Evolutionary conservation across 2,329 filamentous ascomycete genomes (phyloP), one percentile per base, ranked within the genome.

Genomic region (Penicillium sp.): DNA sequence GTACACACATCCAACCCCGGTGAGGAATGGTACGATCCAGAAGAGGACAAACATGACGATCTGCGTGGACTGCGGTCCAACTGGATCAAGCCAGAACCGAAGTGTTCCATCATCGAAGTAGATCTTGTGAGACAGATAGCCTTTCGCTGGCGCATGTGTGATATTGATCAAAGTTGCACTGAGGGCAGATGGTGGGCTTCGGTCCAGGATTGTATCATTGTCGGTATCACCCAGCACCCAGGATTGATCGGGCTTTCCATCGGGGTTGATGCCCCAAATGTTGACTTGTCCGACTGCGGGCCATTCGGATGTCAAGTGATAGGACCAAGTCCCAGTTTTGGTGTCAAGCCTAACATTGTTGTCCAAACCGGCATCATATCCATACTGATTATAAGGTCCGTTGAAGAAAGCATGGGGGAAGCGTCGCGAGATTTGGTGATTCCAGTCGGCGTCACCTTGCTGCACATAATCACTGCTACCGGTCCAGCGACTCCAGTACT

Each of bases 211-310:
- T 9, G 75, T 75, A 63, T 87, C 84, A 29, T 74, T 73, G 61
- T 87, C 82, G 18, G 84, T 77, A 65, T 87, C 85, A 27, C 85
- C 85, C 53, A 79, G 80, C 4, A 85, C 79, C 56, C 75, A 78
- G 2, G 78, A 79, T 56, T 83, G 76, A 68, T 88, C 85, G 0
- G 85, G 84, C 60, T 81, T 72, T 30, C 84, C 83, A 67, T 86
- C 79, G 0, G 80, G 79, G 61, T 87, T 84, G 66, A 87, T 81
- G 44, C 85, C 85, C 85, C 85, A 87, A 9, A 85, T 77, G 59
- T 86, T 88, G 56, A 87, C 71, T 64, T 87, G 84, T 52, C 84
- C 79, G 43, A 79, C 71, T 3, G 80, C 79, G 1, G 85, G 85
- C 80, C 83, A 87, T 65, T 88, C 85, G 5, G 78, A 76, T 74